Percentiles rank a stretch among this genome's conserved stretches.
Evolutionary conservation across 1,284 basidiomycete genomes (phyloP).

Genomic region (Ustilago curta): DNA sequence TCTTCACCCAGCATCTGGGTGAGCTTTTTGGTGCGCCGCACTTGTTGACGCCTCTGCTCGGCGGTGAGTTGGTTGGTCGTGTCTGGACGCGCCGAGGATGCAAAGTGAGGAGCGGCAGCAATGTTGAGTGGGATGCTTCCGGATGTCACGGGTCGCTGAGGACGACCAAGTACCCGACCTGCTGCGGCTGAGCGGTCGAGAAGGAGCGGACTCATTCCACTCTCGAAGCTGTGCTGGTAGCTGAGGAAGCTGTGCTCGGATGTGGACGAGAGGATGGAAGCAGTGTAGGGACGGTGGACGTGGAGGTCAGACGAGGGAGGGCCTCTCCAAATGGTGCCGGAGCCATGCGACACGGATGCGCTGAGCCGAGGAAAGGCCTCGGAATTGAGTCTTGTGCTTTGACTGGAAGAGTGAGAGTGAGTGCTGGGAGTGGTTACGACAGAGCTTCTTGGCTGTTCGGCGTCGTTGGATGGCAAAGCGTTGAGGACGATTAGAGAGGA

Average conservation of each 20-base stretch:
- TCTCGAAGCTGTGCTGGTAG: slow-evolving; percentile 45
- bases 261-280: slow-evolving; percentile 37
- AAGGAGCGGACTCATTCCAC: slow-evolving; percentile 40
- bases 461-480: slow-evolving; percentile 12
- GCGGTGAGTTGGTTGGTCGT: slow-evolving; percentile 44
- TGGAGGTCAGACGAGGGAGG: slow-evolving; percentile 15
- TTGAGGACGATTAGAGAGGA: slow-evolving; percentile 20
- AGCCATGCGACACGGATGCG: slow-evolving; percentile 12
- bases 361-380: slow-evolving; percentile 16
- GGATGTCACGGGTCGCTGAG: slow-evolving; percentile 15
- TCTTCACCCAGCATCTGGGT: slow-evolving; percentile 56
- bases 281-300: slow-evolving; percentile 36
- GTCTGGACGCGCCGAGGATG: slow-evolving; percentile 15
- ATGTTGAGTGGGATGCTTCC: slow-evolving; percentile 17
- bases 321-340: slow-evolving; percentile 8
- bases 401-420: slow-evolving; percentile 10
- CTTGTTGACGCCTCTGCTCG: slow-evolving; percentile 48
- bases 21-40: slow-evolving; percentile 55
- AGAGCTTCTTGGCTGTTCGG: not conserved
- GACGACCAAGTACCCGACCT: slow-evolving; percentile 2
- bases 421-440: slow-evolving; percentile 11
- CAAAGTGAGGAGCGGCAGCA: not conserved
- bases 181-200: slow-evolving; percentile 9
- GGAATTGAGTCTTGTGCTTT: slow-evolving; percentile 1
- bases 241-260: slow-evolving; percentile 37